Conservation (phyloP, 129 eudicot species). For the Flaveria robusta region DNA sequence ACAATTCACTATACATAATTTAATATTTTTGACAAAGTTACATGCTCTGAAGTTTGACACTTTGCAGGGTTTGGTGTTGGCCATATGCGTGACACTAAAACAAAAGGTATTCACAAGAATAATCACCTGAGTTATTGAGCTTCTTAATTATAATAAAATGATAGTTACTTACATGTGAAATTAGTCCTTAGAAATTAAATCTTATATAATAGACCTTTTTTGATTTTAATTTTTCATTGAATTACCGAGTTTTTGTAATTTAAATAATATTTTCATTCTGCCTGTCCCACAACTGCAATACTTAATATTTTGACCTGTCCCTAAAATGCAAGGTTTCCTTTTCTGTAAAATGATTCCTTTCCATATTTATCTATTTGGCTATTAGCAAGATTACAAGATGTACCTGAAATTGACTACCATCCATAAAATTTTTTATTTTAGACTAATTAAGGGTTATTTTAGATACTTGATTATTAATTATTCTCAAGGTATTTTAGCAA, state of each 20-base stretch:
- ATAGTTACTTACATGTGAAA: no score
- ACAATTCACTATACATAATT: constrained; percentile 9
- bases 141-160: neutral
- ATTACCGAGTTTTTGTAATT: no score
- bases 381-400: constrained; percentile 1
- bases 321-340: neutral
- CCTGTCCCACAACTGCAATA: neutral
- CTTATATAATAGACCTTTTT: no score
- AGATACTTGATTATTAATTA: neutral
- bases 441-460: neutral
- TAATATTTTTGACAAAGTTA: constrained; percentile 31
- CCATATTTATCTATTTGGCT: constrained; percentile 19
- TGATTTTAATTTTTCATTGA: no score
- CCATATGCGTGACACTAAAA: constrained; percentile 98
- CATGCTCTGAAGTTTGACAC: constrained; percentile 31
- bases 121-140: neutral
- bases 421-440: neutral
- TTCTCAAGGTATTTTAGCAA: no score
- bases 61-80: constrained; percentile 98
- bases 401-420: neutral
- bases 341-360: constrained; percentile 1
- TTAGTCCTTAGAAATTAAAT: no score
- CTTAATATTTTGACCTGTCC: neutral
- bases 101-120: constrained; percentile 64
- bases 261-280: neutral